Percentiles rank a stretch among this genome's conserved stretches.
Evolutionary conservation across 305 asterid genomes (phyloP).

Genomic region (Fraxinus baroniana): DNA sequence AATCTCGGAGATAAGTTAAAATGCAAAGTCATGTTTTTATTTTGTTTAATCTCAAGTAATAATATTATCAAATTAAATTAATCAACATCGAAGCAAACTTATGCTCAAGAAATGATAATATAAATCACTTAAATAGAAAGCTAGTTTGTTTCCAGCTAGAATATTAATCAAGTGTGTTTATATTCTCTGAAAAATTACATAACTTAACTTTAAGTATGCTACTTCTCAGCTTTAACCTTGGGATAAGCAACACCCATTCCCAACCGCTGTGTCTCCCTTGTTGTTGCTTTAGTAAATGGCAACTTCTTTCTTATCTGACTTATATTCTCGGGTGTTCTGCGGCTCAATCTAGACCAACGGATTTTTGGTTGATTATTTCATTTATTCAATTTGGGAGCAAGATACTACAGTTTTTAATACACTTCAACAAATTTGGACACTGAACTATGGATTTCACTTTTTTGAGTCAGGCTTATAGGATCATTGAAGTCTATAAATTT

Average conservation of each 20-base stretch:
- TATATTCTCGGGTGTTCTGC: not conserved
- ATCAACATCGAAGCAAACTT: conserved; percentile 4
- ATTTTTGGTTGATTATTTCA: not conserved
- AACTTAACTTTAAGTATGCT: not conserved
- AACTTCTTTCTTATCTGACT: not conserved
- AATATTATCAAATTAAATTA: no score
- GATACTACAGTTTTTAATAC: not conserved
- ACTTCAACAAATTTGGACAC: not conserved
- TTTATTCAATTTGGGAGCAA: not conserved
- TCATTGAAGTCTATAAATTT: conserved; percentile 58
- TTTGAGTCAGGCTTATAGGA: conserved; percentile 86
- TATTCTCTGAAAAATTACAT: not conserved
- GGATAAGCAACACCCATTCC: not conserved
- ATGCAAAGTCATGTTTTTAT: no score
- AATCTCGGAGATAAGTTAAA: no score
- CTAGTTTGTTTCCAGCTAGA: not conserved
- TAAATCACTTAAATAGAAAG: not conserved
- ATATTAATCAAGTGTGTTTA: not conserved
- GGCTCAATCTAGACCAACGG: not conserved
- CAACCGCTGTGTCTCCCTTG: not conserved
- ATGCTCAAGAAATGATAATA: not conserved
- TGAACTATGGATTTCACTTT: not conserved
- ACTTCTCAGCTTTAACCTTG: not conserved
- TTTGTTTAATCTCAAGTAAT: no score
- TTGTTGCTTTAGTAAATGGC: not conserved